phyloP scores from a whole-genome alignment of 768 basidiomycete genomes.

The Amanita phalloides region DNA sequence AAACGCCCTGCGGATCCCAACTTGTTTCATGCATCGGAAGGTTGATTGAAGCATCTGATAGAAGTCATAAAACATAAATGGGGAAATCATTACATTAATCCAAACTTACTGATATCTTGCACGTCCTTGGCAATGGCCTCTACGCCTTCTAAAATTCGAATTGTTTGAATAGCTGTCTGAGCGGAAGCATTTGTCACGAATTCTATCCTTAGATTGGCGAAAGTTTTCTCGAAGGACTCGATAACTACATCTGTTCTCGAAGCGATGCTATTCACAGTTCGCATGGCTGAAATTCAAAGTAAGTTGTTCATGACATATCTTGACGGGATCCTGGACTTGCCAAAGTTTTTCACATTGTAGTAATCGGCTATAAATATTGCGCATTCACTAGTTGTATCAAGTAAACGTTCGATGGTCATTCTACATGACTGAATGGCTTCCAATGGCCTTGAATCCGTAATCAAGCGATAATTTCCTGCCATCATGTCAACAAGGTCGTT shows the following conservation, averaged over 20 bases:
- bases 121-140: neutral
- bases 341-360: neutral
- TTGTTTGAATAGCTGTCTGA: neutral
- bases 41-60: neutral
- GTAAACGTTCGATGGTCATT: slow-evolving; percentile 1
- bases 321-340: neutral
- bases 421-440: slow-evolving; percentile 5
- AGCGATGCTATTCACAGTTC: neutral
- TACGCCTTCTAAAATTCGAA: slow-evolving; percentile 6
- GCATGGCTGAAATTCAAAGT: neutral
- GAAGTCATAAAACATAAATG: neutral
- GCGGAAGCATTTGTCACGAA: slow-evolving; percentile 1
- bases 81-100: neutral
- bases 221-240: slow-evolving; percentile 1
- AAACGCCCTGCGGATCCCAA: slow-evolving; percentile 6
- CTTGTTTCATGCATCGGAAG: slow-evolving; percentile 5
- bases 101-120: neutral
- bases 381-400: slow-evolving; percentile 4
- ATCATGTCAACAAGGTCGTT: slow-evolving; percentile 3
- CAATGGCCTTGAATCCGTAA: slow-evolving; percentile 2
- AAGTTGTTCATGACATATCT: neutral
- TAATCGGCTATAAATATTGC: slow-evolving; percentile 5
- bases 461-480: neutral
- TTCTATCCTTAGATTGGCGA: slow-evolving; percentile 4
- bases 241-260: slow-evolving; percentile 2